These are phyloP conservation scores for Pseudophaeomoniella oleicola DNA, from an alignment of 2,329 filamentous ascomycete species.

Conservation along the genomic window DNA sequence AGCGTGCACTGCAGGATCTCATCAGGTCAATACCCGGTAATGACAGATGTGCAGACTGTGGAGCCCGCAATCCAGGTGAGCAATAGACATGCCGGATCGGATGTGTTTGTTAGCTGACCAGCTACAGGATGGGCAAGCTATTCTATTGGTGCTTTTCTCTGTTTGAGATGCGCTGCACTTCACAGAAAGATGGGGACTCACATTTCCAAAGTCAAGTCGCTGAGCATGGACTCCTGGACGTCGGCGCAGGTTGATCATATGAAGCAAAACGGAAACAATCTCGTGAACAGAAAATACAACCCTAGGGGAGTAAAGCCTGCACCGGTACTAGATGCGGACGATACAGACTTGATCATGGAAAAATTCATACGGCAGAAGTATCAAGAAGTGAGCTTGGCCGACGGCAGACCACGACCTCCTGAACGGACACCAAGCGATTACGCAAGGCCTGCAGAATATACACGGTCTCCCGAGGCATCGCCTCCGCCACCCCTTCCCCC, in stretches of 20 bases:
- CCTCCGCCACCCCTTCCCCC: slow-evolving; percentile 39
- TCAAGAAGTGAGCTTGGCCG: slow-evolving; percentile 45
- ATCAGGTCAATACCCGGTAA: slow-evolving; percentile 76
- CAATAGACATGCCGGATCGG: not conserved
- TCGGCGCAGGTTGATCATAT: slow-evolving; percentile 97
- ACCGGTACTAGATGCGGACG: slow-evolving; percentile 78
- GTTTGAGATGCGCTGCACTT: slow-evolving; percentile 90
- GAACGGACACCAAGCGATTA: slow-evolving; percentile 14
- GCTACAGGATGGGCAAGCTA: slow-evolving; percentile 94
- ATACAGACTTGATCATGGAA: slow-evolving; percentile 89
- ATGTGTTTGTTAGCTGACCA: no score
- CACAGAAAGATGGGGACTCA: slow-evolving; percentile 96
- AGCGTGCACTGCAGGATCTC: slow-evolving; percentile 78
- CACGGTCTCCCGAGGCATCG: slow-evolving; percentile 35
- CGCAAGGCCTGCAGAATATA: slow-evolving; percentile 20
- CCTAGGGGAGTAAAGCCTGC: slow-evolving; percentile 68
- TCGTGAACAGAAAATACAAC: slow-evolving; percentile 82
- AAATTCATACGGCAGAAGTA: slow-evolving; percentile 93
- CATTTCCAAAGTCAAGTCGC: slow-evolving; percentile 94
- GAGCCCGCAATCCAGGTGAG: slow-evolving; percentile 79
- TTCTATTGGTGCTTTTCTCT: slow-evolving; percentile 91
- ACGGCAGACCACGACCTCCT: slow-evolving; percentile 27
- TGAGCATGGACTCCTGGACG: slow-evolving; percentile 97
- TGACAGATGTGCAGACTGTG: slow-evolving; percentile 86
- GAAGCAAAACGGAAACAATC: slow-evolving; percentile 76